Evolutionary conservation across 2,329 filamentous ascomycete species (phyloP).

Genomic region (Pseudogymnoascus sp.): DNA sequence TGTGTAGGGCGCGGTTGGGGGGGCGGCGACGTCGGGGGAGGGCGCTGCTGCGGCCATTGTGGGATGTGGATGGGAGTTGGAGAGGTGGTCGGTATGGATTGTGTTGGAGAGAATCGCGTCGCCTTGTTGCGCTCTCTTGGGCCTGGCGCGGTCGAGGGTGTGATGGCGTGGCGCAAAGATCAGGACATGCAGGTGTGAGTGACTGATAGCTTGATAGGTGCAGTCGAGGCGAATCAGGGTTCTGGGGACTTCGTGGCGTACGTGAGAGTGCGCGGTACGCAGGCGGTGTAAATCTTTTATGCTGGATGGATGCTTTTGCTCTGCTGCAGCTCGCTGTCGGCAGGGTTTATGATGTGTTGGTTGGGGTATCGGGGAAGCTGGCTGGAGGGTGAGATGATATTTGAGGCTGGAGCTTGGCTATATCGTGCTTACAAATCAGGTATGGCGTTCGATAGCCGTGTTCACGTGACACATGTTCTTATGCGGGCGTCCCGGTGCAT

Average conservation of each 20-base stretch:
- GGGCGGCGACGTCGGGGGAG: constrained; percentile 23
- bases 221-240: background rate
- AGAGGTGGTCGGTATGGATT: background rate
- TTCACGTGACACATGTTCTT: background rate
- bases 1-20: constrained; percentile 49
- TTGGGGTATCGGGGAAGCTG: background rate
- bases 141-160: background rate
- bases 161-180: background rate
- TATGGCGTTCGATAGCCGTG: background rate
- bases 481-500: background rate
- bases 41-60: background rate
- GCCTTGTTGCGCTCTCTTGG: background rate
- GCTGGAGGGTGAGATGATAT: background rate
- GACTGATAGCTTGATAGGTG: background rate
- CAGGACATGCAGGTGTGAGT: background rate
- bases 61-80: background rate
- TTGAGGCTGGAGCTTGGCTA: background rate
- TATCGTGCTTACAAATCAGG: constrained; percentile 2
- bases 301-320: background rate
- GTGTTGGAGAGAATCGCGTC: background rate
- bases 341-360: background rate
- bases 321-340: background rate
- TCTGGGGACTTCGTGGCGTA: background rate
- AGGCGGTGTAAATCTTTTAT: background rate
- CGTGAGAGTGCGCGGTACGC: background rate